These are phyloP conservation scores for Suhomyces prunicola DNA, from an alignment of 805 yeast genomes.

Conservation along the genomic window DNA sequence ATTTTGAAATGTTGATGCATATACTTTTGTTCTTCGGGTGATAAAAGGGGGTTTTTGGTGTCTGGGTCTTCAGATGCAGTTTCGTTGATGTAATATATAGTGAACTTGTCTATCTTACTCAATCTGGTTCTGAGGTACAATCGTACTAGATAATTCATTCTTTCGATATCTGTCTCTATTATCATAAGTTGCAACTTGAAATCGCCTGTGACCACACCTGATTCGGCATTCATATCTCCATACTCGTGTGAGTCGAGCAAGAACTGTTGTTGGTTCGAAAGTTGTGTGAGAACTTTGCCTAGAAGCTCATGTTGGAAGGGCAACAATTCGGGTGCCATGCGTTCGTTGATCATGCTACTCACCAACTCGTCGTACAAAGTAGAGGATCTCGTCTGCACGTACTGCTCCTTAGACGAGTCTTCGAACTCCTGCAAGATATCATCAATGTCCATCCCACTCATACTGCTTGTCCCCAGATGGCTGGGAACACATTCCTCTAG, in stretches of 20 bases:
- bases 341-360: constrained; percentile 76
- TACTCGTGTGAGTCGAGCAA: constrained; percentile 75
- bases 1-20: constrained; percentile 66
- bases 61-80: constrained; percentile 10
- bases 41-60: constrained; percentile 7
- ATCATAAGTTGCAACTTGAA: constrained; percentile 72
- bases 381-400: constrained; percentile 13
- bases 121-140: constrained; percentile 77
- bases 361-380: constrained; percentile 43
- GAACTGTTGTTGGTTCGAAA: constrained; percentile 69
- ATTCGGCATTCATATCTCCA: constrained; percentile 50
- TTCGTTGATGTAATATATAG: constrained; percentile 54
- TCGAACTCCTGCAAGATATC: constrained; percentile 71
- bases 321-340: constrained; percentile 83
- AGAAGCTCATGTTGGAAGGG: constrained; percentile 66
- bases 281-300: constrained; percentile 52
- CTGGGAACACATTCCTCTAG: background rate
- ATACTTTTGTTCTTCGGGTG: constrained; percentile 56
- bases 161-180: constrained; percentile 87
- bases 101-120: constrained; percentile 66
- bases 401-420: constrained; percentile 10
- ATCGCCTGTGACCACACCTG: constrained; percentile 25
- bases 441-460: constrained; percentile 51
- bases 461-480: background rate
- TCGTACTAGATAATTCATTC: constrained; percentile 78